Evolutionary conservation across 2,329 filamentous ascomycete species (phyloP), one percentile per base, ranked within the genome.

Genomic region (Paecilomyces niveus): DNA sequence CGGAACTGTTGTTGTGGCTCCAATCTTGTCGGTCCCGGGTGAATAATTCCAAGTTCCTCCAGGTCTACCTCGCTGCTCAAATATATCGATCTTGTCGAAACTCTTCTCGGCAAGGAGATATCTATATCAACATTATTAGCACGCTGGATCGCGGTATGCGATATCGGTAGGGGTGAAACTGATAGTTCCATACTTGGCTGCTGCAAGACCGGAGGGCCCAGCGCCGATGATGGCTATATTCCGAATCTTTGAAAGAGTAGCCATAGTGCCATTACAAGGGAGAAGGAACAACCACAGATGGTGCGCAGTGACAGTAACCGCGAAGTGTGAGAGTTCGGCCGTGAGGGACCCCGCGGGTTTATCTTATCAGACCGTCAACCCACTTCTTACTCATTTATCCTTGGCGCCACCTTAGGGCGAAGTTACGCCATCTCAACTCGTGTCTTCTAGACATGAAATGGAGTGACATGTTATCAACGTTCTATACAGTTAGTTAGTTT

Each of bases 1-100:
- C 7, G 92, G 91, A 39, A 93, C 77, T 33, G 66, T 53, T 64
- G 81, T 64, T 68, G 67, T 55, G 54, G 68, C 21, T 50, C 81
- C 60, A 69, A 77, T 64, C 65, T 81, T 61, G 70, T 79, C 68
- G 52, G 74, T 57, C 72, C 80, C 74, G 29, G 79, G 76, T 62
- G 82, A 86, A 72, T 95, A 92, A 67, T 91, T 88, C 93, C 93
- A 97, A 9, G 94, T 84, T 1, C 94, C 93, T 58, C 92, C 93
- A 6, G 89, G 83, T 54, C 84, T 81, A 52, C 81, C 78, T 63
- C 91, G 86, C 73, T 96, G 90, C 74, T 97, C 94, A 67, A 89
- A 95, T 45, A 97, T 74, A 60, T 86, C 83, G 60, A 97, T 86
- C 31, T 79, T 82, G 11, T 85, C 76, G 67, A 94, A 94, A 1